These are phyloP conservation scores for Diaporthe eres DNA, from an alignment of 2,329 filamentous ascomycete species.

Conservation along the genomic window DNA sequence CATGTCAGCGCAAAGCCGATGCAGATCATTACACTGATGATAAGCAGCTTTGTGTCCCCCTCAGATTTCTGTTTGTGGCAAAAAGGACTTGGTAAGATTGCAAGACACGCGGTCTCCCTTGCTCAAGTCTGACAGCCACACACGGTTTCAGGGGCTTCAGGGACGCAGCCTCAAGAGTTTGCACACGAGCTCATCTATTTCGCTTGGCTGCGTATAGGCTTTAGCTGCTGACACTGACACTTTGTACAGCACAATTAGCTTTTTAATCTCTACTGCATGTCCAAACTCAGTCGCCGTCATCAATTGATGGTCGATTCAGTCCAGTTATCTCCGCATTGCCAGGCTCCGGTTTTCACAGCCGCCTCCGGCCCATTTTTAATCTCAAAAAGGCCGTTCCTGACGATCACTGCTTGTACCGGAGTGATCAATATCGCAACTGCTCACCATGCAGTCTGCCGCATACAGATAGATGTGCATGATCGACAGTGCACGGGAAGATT, in stretches of 20 bases:
- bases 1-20: background rate
- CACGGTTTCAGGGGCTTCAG: slow-evolving; percentile 18
- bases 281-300: background rate
- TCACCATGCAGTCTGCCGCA: background rate
- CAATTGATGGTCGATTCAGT: slow-evolving; percentile 11
- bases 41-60: background rate
- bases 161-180: background rate
- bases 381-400: slow-evolving; percentile 5
- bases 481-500: slow-evolving; percentile 1
- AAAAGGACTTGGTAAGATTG: background rate
- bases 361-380: slow-evolving; percentile 32
- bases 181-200: slow-evolving; percentile 19
- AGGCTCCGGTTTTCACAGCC: slow-evolving; percentile 28
- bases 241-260: background rate
- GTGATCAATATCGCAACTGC: background rate
- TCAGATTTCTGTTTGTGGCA: background rate
- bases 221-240: background rate
- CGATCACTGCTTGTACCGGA: slow-evolving; percentile 21
- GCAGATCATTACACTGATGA: background rate
- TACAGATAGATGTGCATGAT: slow-evolving; percentile 18
- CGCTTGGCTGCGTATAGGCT: slow-evolving; percentile 6
- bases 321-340: background rate
- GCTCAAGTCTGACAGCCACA: background rate
- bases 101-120: background rate
- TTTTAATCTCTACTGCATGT: background rate